phyloP scores from a whole-genome alignment of 805 yeast genomes.

The Nematodospora valgi region DNA sequence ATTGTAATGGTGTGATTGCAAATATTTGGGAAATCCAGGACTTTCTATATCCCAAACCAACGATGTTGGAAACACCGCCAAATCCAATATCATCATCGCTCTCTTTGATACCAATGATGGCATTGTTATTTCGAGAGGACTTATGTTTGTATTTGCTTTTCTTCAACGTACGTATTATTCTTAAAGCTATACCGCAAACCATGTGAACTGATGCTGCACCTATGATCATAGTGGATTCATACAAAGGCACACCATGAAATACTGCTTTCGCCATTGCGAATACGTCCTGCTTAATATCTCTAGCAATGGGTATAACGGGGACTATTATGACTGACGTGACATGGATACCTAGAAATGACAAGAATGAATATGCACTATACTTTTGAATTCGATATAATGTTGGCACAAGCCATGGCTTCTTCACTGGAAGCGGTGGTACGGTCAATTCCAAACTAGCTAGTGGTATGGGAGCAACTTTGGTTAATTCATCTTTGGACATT shows the following conservation, averaged over 20 bases:
- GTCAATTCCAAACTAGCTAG: conserved; percentile 1
- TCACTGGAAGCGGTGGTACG: conserved; percentile 1
- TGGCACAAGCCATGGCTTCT: conserved; percentile 12
- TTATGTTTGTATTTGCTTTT: conserved; percentile 7
- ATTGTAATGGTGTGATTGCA: conserved; percentile 50
- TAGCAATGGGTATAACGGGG: conserved; percentile 47
- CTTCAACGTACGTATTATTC: conserved; percentile 22
- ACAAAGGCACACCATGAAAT: conserved; percentile 48
- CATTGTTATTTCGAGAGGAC: conserved; percentile 10
- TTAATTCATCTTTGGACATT: conserved; percentile 1
- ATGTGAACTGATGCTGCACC: conserved; percentile 51
- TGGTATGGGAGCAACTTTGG: conserved; percentile 4
- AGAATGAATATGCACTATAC: conserved; percentile 58
- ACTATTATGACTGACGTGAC: conserved; percentile 48
- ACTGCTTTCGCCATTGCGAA: conserved; percentile 59
- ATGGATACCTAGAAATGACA: conserved; percentile 57
- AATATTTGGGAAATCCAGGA: conserved; percentile 41
- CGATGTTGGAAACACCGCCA: conserved; percentile 56
- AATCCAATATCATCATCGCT: conserved; percentile 50
- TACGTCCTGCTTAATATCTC: conserved; percentile 45
- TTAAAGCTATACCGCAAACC: conserved; percentile 46
- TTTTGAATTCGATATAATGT: conserved; percentile 40
- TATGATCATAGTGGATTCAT: conserved; percentile 48
- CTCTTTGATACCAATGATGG: conserved; percentile 20
- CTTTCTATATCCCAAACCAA: conserved; percentile 53